Percentiles rank a stretch among this genome's conserved stretches.
phyloP scores from a whole-genome alignment of 1,284 basidiomycete species.

The Mycena citricolor region DNA sequence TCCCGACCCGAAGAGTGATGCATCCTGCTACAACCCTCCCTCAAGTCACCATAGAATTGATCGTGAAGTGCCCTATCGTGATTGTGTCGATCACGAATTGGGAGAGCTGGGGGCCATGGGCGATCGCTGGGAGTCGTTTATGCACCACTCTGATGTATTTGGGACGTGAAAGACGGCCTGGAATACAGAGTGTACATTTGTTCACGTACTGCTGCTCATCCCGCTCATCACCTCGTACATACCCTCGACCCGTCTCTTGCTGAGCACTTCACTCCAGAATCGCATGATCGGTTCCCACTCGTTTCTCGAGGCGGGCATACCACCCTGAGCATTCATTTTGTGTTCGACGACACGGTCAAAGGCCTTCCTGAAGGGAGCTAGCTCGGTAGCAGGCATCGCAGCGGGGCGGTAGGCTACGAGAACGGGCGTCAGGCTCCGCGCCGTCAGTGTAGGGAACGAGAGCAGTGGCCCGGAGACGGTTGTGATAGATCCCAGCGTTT shows the following conservation, averaged over 20 bases:
- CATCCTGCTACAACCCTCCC: background rate
- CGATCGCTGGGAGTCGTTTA: too few species aligned
- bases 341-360: constrained; percentile 53
- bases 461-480: constrained; percentile 73
- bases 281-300: constrained; percentile 85
- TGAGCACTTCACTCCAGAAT: constrained; percentile 79
- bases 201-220: constrained; percentile 1
- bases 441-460: constrained; percentile 66
- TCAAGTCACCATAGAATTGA: background rate
- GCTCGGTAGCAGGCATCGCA: constrained; percentile 42
- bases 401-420: constrained; percentile 59
- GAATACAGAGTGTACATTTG: too few species aligned
- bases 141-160: too few species aligned
- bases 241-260: constrained; percentile 59
- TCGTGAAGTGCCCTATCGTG: too few species aligned
- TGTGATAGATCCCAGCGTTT: constrained; percentile 63
- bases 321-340: constrained; percentile 42
- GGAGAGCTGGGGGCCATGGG: too few species aligned
- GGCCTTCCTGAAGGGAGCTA: constrained; percentile 57
- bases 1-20: background rate
- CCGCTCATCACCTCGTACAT: constrained; percentile 75
- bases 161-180: too few species aligned
- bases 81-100: too few species aligned
- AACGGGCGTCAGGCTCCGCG: constrained; percentile 58
- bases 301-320: constrained; percentile 74